These are phyloP conservation scores for Hortaea sp. DNA, from an alignment of 2,329 filamentous ascomycete species.

Conservation along the genomic window DNA sequence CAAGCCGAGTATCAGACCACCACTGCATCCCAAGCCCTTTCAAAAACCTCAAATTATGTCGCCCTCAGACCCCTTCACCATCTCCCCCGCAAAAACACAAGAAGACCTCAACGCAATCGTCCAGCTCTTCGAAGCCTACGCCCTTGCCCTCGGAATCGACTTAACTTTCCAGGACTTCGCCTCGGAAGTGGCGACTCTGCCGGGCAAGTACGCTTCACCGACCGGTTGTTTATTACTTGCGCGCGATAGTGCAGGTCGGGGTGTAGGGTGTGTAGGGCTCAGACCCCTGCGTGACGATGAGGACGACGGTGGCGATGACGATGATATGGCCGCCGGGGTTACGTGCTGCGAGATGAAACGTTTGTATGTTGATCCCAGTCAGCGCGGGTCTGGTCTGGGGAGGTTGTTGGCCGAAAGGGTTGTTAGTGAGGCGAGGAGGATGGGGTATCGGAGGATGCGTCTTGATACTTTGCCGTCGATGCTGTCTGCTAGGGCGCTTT, in stretches of 20 bases:
- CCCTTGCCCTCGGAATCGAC: conserved; percentile 40
- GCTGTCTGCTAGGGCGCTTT: conserved; percentile 40
- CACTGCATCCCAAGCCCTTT: too few relatives aligned
- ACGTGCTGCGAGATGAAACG: conserved; percentile 44
- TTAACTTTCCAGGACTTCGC: conserved; percentile 48
- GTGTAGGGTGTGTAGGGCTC: conserved; percentile 35
- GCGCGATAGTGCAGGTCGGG: conserved; percentile 5
- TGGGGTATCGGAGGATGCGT: conserved; percentile 44
- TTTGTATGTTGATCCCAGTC: conserved; percentile 41
- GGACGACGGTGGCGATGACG: not conserved
- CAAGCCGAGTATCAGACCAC: too few relatives aligned
- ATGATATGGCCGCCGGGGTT: not conserved
- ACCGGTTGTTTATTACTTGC: conserved; percentile 43
- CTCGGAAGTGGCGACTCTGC: conserved; percentile 42
- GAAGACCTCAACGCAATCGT: conserved; percentile 30
- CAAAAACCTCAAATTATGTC: too few relatives aligned
- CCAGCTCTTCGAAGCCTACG: conserved; percentile 31
- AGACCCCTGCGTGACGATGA: conserved; percentile 34
- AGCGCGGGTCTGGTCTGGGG: conserved; percentile 42
- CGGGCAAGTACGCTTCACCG: conserved; percentile 42
- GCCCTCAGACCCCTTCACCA: conserved; percentile 15
- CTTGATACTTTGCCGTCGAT: conserved; percentile 48
- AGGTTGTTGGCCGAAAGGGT: conserved; percentile 36
- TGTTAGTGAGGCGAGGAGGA: conserved; percentile 33
- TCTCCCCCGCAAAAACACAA: conserved; percentile 30